Percentiles rank a stretch among this genome's conserved stretches.
Evolutionary conservation across 108 stramenopile genomes (phyloP).

Genomic region (Fragilaria crotonensis): DNA sequence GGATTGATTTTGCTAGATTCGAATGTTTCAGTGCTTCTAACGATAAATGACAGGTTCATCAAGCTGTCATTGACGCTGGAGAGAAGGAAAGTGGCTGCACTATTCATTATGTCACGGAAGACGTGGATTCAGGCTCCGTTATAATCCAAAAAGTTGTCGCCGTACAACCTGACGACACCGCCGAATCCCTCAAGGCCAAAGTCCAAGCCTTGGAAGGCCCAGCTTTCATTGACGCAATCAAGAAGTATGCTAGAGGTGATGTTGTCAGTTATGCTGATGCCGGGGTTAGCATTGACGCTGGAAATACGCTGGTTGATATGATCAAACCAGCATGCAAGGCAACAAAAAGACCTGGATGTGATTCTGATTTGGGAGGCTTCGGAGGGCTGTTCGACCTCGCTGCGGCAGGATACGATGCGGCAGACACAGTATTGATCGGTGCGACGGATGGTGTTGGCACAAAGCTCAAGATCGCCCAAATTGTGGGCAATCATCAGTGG

Average conservation of each 20-base stretch:
- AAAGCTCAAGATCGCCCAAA: constrained; percentile 89
- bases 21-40: not conserved
- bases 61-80: constrained; percentile 93
- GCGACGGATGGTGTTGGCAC: constrained; percentile 99
- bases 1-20: too few relatives aligned
- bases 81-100: constrained; percentile 94
- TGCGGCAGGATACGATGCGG: constrained; percentile 85
- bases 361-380: constrained; percentile 95
- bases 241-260: constrained; percentile 51
- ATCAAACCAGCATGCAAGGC: constrained; percentile 95
- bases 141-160: constrained; percentile 82
- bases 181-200: constrained; percentile 90
- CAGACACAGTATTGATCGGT: constrained; percentile 91
- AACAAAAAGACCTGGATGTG: constrained; percentile 86
- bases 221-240: constrained; percentile 94
- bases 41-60: constrained; percentile 72
- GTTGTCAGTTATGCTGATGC: constrained; percentile 92
- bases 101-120: constrained; percentile 95
- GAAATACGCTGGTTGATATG: constrained; percentile 89
- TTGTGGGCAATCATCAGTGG: constrained; percentile 69
- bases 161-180: constrained; percentile 72
- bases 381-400: constrained; percentile 94
- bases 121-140: constrained; percentile 96
- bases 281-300: constrained; percentile 96
- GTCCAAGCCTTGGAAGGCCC: constrained; percentile 94